Evolutionary conservation across 768 basidiomycete species (phyloP), one percentile per base, ranked within the genome.

Genomic region (Termitomyces sp.): DNA sequence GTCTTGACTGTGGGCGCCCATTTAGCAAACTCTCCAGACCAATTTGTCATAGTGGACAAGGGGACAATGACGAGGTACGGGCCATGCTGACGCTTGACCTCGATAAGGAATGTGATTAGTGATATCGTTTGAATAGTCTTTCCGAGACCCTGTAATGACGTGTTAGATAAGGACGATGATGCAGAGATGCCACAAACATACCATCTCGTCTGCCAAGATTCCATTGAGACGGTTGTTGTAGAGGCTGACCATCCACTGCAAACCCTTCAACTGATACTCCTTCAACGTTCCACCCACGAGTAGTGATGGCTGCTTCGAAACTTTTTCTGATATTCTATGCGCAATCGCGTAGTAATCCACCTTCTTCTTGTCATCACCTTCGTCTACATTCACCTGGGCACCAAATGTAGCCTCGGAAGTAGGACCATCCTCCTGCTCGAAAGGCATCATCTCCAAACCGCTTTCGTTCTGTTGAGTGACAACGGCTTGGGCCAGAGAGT

Each of bases 211-310:
- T 57, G 94, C 94, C 43, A 97, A 71, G 61, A 98, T 97, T 56
- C 94, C 94, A 63, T 97, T 95, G 57, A 97, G 79, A 65, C 87
- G 84, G 77, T 97, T 98, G 70, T 98, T 97, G 70, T 94, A 97
- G 73, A 97, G 77, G 70, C 89, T 92, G 64, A 98, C 94, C 94
- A 97, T 96, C 93, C 94, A 98, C 71, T 96, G 94, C 64, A 98
- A 70, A 55, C 94, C 94, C 74, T 95, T 94, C 63, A 97, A 56
- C 70, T 97, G 94, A 67, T 97, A 96, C 45, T 95, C 93, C 70
- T 97, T 98, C 64, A 98, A 77, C 1, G 86, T 92, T 45, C 94
- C 94, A 57, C 93, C 94, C 32, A 89, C 67, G 17, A 97, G 81
- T 26, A 97, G 76, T 38, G 62, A 62, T 2, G 91, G 91, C 65